Base-by-base conservation (phyloP, 2,329 filamentous ascomycete genomes). In the Monosporascus sp. region DNA sequence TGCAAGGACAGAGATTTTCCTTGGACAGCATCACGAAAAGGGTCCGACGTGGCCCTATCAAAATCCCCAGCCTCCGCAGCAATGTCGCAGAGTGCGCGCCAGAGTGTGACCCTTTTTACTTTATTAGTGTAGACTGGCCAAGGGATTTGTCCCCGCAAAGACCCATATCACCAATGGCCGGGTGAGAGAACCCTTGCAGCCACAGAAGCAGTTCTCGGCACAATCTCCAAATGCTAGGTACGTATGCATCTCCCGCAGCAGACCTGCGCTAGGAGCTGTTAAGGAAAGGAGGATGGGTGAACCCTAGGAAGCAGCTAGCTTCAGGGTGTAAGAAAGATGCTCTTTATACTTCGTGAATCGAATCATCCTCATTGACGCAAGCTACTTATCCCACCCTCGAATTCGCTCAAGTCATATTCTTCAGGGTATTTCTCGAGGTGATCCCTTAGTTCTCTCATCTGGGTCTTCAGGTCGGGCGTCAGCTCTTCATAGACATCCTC, bases 401-500 rank as follows among this genome's bases (percentile, higher is more conserved):
- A 91, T 60, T 86, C 83, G 17, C 77, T 79, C 48, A 94, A 67
- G 70, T 97, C 91, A 71, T 99, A 99, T 76, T 99, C 94, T 37
- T 89, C 85, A 0, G 93, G 92, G 73, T 97, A 99, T 62, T 81
- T 85, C 61, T 93, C 84, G 49, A 99, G 67, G 50, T 96, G 80
- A n/a, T 83, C 80, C 66, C 77, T 88, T 64, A 97, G 75, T 73
- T 92, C 65, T 59, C 73, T 73, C 75, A 90, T 91, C 77, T 99
- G 94, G 43, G 74, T 79, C 68, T 78, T 81, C 56, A 88, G 76
- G 63, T 96, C 91, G 47, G 88, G 86, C 0, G 91, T 97, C 61
- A 97, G 63, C 46, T 91, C 83, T 69, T 94, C 91, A 71, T 97
- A 99, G 2, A 97, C 82, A 69, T 94, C 94, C 61, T 88, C 85